Percentiles rank a stretch among this genome's conserved stretches.
Conservation (phyloP, 805 yeast genomes). For the Candida manassasensis region DNA sequence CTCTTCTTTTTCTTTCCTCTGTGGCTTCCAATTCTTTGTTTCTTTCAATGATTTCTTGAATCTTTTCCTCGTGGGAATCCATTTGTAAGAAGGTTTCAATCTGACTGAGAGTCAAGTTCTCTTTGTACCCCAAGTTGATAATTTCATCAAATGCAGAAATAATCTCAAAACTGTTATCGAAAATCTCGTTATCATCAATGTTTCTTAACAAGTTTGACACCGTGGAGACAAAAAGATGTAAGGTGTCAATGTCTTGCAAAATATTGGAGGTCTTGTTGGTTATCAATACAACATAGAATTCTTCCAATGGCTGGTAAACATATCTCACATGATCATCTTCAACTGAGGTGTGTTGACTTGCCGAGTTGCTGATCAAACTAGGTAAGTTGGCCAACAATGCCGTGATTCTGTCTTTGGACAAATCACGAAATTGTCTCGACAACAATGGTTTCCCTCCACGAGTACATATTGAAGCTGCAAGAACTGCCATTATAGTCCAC, state of each 20-base stretch:
- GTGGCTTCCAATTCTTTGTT: conserved; percentile 96
- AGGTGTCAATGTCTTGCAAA: conserved; percentile 88
- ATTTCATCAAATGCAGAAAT: conserved; percentile 93
- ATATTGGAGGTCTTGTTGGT: conserved; percentile 90
- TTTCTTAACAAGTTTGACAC: conserved; percentile 67
- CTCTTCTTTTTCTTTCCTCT: conserved; percentile 94
- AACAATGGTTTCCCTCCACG: conserved; percentile 89
- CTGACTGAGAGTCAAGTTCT: conserved; percentile 75
- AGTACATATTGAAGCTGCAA: conserved; percentile 93
- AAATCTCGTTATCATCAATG: conserved; percentile 78
- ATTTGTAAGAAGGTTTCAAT: conserved; percentile 86
- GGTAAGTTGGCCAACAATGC: conserved; percentile 85
- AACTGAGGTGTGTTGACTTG: conserved; percentile 85
- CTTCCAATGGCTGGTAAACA: conserved; percentile 94
- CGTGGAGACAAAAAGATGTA: conserved; percentile 78
- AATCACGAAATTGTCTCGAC: conserved; percentile 86
- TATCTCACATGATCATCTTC: conserved; percentile 91
- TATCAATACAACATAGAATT: conserved; percentile 81
- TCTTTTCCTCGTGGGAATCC: conserved; percentile 98
- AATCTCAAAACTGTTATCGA: conserved; percentile 81
- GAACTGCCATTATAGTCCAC: conserved; percentile 55
- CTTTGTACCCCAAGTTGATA: conserved; percentile 83
- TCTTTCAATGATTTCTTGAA: conserved; percentile 94
- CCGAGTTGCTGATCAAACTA: conserved; percentile 60
- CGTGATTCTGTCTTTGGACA: conserved; percentile 79